Percentiles rank a stretch among this genome's conserved stretches.
Conservation (phyloP, 805 yeast genomes). For the Yamadazyma olivae region DNA sequence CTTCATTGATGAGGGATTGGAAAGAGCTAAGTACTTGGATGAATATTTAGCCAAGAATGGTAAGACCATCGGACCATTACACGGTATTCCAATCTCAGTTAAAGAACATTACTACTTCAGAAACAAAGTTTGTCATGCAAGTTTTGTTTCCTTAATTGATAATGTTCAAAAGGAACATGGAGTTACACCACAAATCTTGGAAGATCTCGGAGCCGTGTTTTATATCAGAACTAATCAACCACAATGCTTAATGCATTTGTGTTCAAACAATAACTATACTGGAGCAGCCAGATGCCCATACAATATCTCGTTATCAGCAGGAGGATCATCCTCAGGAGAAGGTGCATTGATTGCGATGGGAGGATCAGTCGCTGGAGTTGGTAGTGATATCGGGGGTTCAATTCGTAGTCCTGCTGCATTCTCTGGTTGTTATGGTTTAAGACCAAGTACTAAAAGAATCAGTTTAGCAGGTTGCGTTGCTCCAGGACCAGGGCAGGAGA, state of each 20-base stretch:
- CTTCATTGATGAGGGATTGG: constrained; percentile 58
- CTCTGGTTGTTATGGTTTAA: constrained; percentile 38
- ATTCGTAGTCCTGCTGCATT: constrained; percentile 43
- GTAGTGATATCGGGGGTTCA: constrained; percentile 44
- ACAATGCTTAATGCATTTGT: constrained; percentile 43
- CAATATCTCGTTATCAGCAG: constrained; percentile 36
- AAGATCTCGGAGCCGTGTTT: constrained; percentile 40
- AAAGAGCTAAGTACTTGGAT: constrained; percentile 54
- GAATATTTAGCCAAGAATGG: constrained; percentile 45
- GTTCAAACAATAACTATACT: constrained; percentile 36
- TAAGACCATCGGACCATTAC: constrained; percentile 56
- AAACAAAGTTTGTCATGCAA: constrained; percentile 36
- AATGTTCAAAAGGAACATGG: constrained; percentile 28
- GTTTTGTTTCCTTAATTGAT: constrained; percentile 33
- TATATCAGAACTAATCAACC: constrained; percentile 42
- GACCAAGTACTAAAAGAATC: constrained; percentile 38
- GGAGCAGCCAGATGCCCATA: constrained; percentile 35
- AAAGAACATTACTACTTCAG: constrained; percentile 45
- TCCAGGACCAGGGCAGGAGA: constrained; percentile 58
- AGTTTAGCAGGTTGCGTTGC: constrained; percentile 45
- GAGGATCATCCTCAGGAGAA: constrained; percentile 47
- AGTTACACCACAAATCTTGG: constrained; percentile 30
- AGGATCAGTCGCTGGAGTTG: constrained; percentile 38
- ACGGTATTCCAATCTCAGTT: constrained; percentile 63
- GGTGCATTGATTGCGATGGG: constrained; percentile 41